Conservation (phyloP, 192 early-diverging fungal genomes). For the Pecoramyces ruminantium region DNA sequence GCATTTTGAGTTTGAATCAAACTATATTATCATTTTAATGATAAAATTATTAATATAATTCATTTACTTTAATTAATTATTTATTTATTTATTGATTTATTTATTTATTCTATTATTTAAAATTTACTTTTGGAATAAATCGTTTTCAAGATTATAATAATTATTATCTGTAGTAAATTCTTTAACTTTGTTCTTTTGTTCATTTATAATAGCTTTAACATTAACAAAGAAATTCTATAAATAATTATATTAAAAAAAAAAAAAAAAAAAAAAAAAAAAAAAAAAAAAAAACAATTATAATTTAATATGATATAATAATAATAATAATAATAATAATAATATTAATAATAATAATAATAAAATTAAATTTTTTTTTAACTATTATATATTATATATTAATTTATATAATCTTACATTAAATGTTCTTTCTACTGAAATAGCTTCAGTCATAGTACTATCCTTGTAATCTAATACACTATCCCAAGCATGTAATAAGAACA, state of each 20-base stretch:
- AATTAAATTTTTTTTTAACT: constrained; percentile 1
- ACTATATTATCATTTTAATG: no score
- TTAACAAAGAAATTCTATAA: constrained; percentile 81
- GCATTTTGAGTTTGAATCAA: constrained; percentile 46
- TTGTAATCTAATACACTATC: constrained; percentile 73
- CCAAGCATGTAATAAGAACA: constrained; percentile 83
- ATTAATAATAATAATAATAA: not conserved
- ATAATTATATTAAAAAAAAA: not conserved
- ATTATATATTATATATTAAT: no score
- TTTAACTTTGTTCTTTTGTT: constrained; percentile 26
- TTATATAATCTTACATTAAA: constrained; percentile 63
- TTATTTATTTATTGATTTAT: no score
- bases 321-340: not conserved
- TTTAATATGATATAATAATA: not conserved
- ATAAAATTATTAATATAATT: no score
- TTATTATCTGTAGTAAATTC: constrained; percentile 55
- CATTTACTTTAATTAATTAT: no score
- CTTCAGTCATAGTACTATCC: constrained; percentile 53
- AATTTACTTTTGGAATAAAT: constrained; percentile 40
- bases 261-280: not conserved
- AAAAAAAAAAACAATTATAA: not conserved
- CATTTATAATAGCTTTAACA: constrained; percentile 55
- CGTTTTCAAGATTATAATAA: constrained; percentile 48
- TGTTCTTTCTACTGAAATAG: constrained; percentile 51
- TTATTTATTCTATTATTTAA: no score